phyloP scores from a whole-genome alignment of 768 basidiomycete species.

The Phylloporus sp. region DNA sequence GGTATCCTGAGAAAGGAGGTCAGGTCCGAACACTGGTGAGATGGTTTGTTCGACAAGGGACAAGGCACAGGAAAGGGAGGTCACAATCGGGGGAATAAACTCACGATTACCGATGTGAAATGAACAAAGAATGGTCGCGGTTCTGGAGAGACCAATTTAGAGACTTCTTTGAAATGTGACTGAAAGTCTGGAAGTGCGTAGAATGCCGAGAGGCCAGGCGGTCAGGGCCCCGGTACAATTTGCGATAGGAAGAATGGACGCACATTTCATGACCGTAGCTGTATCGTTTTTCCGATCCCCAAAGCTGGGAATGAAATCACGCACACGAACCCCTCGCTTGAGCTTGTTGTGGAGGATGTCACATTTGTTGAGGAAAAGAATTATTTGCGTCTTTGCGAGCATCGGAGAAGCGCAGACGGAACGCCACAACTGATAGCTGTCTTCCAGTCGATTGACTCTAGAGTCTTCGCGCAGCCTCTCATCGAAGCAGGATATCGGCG shows the following conservation, averaged over 20 bases:
- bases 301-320: constrained; percentile 67
- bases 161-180: constrained; percentile 74
- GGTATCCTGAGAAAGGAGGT: constrained; percentile 50
- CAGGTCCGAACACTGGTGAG: background rate
- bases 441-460: constrained; percentile 68
- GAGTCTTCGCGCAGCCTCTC: constrained; percentile 70
- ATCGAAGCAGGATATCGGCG: constrained; percentile 73
- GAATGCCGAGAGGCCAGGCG: background rate
- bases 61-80: constrained; percentile 4
- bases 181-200: constrained; percentile 55
- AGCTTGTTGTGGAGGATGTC: constrained; percentile 72
- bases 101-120: constrained; percentile 72
- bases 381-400: constrained; percentile 50
- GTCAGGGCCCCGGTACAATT: constrained; percentile 6
- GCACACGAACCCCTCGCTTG: constrained; percentile 57
- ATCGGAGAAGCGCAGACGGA: constrained; percentile 67
- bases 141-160: constrained; percentile 54
- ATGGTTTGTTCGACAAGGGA: background rate
- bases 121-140: constrained; percentile 67
- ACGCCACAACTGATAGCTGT: constrained; percentile 71
- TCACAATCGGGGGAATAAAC: constrained; percentile 26
- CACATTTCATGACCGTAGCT: constrained; percentile 65
- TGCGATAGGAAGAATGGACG: constrained; percentile 22
- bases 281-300: constrained; percentile 70
- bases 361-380: constrained; percentile 61